A percentile compares a stretch with the other conserved stretches of the same genome.
Evolutionary conservation across 495 filamentous ascomycete genomes (phyloP).

Genomic region (Neurospora pannonica): DNA sequence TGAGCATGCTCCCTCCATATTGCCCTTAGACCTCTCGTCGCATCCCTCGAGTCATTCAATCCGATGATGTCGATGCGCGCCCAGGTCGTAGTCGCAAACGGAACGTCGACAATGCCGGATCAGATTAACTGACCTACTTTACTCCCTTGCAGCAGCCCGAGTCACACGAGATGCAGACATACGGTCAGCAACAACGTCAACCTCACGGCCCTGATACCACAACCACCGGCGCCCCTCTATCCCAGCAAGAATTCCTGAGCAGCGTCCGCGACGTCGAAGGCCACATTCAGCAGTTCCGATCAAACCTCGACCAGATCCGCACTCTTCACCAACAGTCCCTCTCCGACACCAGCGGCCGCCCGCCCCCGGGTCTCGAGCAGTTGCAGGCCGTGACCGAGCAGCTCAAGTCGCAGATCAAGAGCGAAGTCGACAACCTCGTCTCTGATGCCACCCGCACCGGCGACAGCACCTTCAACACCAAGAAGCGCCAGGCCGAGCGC

Average conservation of each 20-base stretch:
- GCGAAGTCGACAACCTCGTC: constrained; percentile 60
- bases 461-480: constrained; percentile 43
- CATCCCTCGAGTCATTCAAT: neutral
- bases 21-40: neutral
- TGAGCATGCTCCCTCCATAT: constrained; percentile 7
- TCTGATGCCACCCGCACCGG: constrained; percentile 48
- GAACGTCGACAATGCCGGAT: neutral
- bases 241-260: constrained; percentile 49
- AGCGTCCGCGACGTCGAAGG: constrained; percentile 48
- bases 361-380: constrained; percentile 44
- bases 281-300: constrained; percentile 46
- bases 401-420: constrained; percentile 50
- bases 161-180: constrained; percentile 31
- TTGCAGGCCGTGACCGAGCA: constrained; percentile 52
- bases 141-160: constrained; percentile 15
- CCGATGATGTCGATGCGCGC: neutral
- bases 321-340: constrained; percentile 52
- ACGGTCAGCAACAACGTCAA: constrained; percentile 1
- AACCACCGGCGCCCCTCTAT: constrained; percentile 29
- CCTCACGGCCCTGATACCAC: constrained; percentile 9
- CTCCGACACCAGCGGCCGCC: constrained; percentile 40
- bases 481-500: constrained; percentile 51
- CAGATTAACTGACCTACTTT: neutral
- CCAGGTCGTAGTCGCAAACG: neutral
- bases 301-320: constrained; percentile 46